Conservation (phyloP, 306 rosid species). For the Vachellia pachyceras region DNA sequence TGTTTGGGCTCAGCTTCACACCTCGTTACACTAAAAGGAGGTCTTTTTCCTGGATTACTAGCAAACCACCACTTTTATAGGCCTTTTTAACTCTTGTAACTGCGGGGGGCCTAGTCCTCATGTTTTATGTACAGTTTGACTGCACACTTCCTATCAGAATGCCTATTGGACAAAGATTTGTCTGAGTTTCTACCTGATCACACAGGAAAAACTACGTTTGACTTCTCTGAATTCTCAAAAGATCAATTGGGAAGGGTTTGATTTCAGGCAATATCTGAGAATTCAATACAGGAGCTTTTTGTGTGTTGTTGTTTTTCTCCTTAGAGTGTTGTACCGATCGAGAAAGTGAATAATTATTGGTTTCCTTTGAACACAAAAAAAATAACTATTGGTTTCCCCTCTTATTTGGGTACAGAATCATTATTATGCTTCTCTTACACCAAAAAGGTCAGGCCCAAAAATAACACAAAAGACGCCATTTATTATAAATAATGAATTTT, state of each 20-base stretch:
- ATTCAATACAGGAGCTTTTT: background rate
- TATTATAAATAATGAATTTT: background rate
- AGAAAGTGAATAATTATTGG: background rate
- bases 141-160: conserved; percentile 29
- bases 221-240: background rate
- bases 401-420: background rate
- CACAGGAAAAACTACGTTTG: conserved; percentile 1
- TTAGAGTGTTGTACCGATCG: background rate
- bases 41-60: conserved; percentile 71
- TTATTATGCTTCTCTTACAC: background rate
- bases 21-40: conserved; percentile 62
- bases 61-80: conserved; percentile 54
- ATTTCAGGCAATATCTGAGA: background rate
- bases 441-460: background rate
- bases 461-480: background rate
- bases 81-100: background rate
- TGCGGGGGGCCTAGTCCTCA: background rate
- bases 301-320: background rate
- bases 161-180: conserved; percentile 31
- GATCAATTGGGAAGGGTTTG: background rate
- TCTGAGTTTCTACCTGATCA: conserved; percentile 26
- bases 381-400: background rate
- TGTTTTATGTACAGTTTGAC: conserved; percentile 47
- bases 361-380: too few species aligned
- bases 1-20: conserved; percentile 91